Conservation (phyloP, 352 stramenopile genomes). For the Pythium chondricola region DNA sequence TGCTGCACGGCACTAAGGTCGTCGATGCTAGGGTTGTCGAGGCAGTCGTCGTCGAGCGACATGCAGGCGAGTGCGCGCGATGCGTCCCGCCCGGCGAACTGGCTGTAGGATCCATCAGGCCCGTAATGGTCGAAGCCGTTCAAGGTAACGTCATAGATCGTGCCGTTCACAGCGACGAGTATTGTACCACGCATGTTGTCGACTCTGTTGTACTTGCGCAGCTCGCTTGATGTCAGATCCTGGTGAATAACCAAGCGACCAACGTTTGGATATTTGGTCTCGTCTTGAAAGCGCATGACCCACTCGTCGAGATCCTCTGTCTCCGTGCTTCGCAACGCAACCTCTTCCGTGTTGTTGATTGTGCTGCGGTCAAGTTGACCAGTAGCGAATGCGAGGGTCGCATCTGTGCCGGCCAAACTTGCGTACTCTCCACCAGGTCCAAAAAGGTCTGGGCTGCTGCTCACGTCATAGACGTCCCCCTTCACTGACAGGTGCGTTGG, state of each 20-base stretch:
- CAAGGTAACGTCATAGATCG: constrained; percentile 92
- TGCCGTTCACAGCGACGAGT: constrained; percentile 84
- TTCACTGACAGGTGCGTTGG: constrained; percentile 89
- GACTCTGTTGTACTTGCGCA: constrained; percentile 69
- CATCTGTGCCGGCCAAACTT: constrained; percentile 88
- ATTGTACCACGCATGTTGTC: constrained; percentile 64
- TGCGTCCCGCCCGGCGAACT: constrained; percentile 92
- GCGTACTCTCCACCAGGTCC: constrained; percentile 82
- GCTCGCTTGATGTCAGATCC: constrained; percentile 48
- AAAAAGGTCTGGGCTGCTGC: constrained; percentile 82
- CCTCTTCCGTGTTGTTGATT: constrained; percentile 47
- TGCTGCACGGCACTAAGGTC: constrained; percentile 84
- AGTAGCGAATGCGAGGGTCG: constrained; percentile 84
- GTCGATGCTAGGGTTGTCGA: constrained; percentile 76
- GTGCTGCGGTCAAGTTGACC: constrained; percentile 74
- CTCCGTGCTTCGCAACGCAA: constrained; percentile 28
- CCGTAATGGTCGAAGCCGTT: constrained; percentile 90
- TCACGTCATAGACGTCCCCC: constrained; percentile 94
- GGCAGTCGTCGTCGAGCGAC: constrained; percentile 88
- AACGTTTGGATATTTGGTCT: constrained; percentile 87
- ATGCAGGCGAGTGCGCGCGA: constrained; percentile 92
- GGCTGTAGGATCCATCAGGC: constrained; percentile 84
- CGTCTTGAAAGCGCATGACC: constrained; percentile 80
- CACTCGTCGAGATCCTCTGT: constrained; percentile 52
- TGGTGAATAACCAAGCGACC: constrained; percentile 71